These are phyloP conservation scores for Lactarius deliciosus DNA, from an alignment of 768 basidiomycete species.

Conservation along the genomic window DNA sequence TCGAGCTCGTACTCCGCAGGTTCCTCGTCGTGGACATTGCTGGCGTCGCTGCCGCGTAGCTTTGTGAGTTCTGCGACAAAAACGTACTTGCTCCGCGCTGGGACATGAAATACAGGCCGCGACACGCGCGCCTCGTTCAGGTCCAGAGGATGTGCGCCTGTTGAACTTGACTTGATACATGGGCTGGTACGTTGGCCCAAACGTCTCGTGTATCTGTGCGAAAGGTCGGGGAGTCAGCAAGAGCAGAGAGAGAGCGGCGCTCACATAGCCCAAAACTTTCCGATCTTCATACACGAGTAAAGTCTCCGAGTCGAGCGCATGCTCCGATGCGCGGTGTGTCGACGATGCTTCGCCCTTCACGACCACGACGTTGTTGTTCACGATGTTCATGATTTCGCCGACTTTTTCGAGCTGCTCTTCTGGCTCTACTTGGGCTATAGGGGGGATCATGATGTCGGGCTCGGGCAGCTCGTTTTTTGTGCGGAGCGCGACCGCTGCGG, in stretches of 20 bases:
- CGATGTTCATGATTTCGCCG: conserved; percentile 74
- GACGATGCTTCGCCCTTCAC: conserved; percentile 58
- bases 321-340: conserved; percentile 50
- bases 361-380: conserved; percentile 70
- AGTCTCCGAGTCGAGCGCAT: conserved; percentile 84
- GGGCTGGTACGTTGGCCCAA: conserved; percentile 89
- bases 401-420: conserved; percentile 71
- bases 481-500: conserved; percentile 43
- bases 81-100: conserved; percentile 77
- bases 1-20: conserved; percentile 87
- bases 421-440: conserved; percentile 58
- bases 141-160: conserved; percentile 61
- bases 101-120: conserved; percentile 79
- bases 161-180: conserved; percentile 87
- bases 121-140: conserved; percentile 51
- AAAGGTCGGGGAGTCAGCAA: conserved; percentile 25
- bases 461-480: conserved; percentile 73
- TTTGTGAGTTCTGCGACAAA: conserved; percentile 70
- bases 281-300: conserved; percentile 88
- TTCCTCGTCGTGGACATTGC: conserved; percentile 94
- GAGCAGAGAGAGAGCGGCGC: conserved; percentile 34
- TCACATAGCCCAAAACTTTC: conserved; percentile 86
- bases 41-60: conserved; percentile 88
- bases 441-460: conserved; percentile 58
- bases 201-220: conserved; percentile 85